Evolutionary conservation across 2,329 filamentous ascomycete species (phyloP).

Genomic region (Fulvia fulva): DNA sequence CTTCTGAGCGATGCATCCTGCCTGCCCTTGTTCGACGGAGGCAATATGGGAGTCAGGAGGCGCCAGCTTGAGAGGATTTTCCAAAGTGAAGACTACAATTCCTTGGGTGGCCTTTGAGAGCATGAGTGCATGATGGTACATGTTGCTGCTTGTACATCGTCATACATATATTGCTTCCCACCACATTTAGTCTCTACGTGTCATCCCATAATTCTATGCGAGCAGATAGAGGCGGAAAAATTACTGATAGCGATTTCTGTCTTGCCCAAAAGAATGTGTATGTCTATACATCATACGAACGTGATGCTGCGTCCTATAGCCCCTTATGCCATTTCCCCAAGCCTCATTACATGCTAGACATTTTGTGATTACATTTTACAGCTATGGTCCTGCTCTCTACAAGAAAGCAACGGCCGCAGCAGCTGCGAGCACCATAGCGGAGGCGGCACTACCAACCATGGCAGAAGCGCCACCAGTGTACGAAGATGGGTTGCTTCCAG

Average conservation of each 20-base stretch:
- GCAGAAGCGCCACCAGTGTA: neutral
- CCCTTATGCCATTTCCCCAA: neutral
- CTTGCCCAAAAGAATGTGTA: neutral
- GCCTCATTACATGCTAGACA: neutral
- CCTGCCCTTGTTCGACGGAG: slow-evolving; percentile 51
- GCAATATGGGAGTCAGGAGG: slow-evolving; percentile 52
- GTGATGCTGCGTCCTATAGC: neutral
- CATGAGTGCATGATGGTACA: neutral
- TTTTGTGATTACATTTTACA: neutral
- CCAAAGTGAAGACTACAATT: slow-evolving; percentile 41
- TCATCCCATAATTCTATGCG: no score
- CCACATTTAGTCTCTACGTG: no score
- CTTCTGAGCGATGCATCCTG: slow-evolving; percentile 46
- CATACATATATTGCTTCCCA: no score
- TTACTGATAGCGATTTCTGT: no score
- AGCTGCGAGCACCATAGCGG: neutral
- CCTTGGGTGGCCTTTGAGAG: slow-evolving; percentile 38
- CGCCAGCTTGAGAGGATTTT: slow-evolving; percentile 48
- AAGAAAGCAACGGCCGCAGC: neutral
- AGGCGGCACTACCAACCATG: neutral
- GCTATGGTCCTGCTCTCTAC: neutral
- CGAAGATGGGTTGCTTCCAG: neutral
- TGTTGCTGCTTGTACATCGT: no score
- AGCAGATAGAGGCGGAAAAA: no score
- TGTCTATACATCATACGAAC: neutral